Base-by-base conservation (phyloP, 1,284 basidiomycete species). In the Xerocomus amazonicus region DNA sequence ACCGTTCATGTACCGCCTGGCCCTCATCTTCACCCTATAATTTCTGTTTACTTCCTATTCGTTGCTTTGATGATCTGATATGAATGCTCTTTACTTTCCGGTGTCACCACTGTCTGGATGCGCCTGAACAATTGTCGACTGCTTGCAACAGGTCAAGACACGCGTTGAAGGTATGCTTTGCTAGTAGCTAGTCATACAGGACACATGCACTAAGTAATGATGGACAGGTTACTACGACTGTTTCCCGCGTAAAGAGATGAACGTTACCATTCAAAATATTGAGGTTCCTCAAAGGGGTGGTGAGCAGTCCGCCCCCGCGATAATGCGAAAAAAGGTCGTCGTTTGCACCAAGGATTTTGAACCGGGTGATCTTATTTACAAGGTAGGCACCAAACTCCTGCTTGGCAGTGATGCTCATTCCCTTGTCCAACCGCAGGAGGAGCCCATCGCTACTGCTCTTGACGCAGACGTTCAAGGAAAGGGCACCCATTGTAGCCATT, bases 281-380 rank as follows among this genome's bases (percentile, higher is more conserved):
- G 67, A 76, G 33, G 60, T 69, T 28, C 61, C 66, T 19, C 67
- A 66, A 27, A 68, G 63, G 40, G 19, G 38, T 35, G 35, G 10
- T 27, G 44, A 12, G 3, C 48, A 51, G 13, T 41, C 57, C 10
- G 66, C 66, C 28, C 68, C 70, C 16, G 55, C 63, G 12, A 71
- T 60, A 33, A 54, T 59, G 29, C 61, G 68, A 42, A 76, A 78
- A 56, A 81, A 81, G 59, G 71, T 81, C n/a, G 68, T 90, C 19
- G 73, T 87, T 19, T 78, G 79, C n/a, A 76, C 71, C 48, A 82
- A 83, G 63, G 83, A 89, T 59, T 76, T 90, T 52, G 70, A 75
- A 48, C 74, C 75, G 9, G 89, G 87, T 41, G 85, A 90, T 45
- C 68, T 81, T 38, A 87, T 91, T 45, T 91, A 89, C 71, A 84